Conservation (phyloP, 208 protist species). For the Endotrypanum monterogeii region DNA sequence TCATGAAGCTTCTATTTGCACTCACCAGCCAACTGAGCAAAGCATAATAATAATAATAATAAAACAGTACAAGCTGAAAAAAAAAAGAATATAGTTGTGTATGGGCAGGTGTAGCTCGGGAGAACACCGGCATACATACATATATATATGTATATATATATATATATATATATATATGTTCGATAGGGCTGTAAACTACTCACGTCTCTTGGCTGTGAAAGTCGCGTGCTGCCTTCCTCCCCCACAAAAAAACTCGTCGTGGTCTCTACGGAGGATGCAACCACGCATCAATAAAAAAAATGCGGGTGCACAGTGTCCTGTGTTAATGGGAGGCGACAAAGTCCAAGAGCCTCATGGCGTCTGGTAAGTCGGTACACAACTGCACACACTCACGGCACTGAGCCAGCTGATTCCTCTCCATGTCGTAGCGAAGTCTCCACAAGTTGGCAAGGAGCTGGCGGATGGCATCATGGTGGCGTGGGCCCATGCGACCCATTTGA, state of each 20-base stretch:
- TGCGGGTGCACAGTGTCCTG: too few species aligned
- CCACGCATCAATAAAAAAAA: not conserved
- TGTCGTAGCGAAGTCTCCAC: constrained; percentile 44
- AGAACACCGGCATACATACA: too few species aligned
- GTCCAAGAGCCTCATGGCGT: constrained; percentile 24
- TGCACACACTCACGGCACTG: constrained; percentile 33
- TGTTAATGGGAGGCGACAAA: constrained; percentile 28
- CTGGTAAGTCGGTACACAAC: constrained; percentile 15
- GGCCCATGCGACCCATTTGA: constrained; percentile 45
- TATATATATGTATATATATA: too few species aligned
- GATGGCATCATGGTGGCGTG: constrained; percentile 36
- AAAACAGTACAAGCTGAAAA: not conserved
- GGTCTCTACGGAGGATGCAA: not conserved
- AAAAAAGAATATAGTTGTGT: not conserved
- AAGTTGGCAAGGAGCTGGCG: constrained; percentile 63
- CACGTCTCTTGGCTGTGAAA: too few species aligned
- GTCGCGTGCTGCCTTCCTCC: too few species aligned
- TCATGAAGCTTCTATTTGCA: too few species aligned
- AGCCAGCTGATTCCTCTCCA: constrained; percentile 53
- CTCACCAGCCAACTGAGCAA: too few species aligned
- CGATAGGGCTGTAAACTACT: too few species aligned
- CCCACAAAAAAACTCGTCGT: too few species aligned
- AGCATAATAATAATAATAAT: too few species aligned
- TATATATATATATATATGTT: too few species aligned
- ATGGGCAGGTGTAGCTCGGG: too few species aligned